Conservation (phyloP, 2,329 filamentous ascomycete species). For the Talaromyces funiculosus region DNA sequence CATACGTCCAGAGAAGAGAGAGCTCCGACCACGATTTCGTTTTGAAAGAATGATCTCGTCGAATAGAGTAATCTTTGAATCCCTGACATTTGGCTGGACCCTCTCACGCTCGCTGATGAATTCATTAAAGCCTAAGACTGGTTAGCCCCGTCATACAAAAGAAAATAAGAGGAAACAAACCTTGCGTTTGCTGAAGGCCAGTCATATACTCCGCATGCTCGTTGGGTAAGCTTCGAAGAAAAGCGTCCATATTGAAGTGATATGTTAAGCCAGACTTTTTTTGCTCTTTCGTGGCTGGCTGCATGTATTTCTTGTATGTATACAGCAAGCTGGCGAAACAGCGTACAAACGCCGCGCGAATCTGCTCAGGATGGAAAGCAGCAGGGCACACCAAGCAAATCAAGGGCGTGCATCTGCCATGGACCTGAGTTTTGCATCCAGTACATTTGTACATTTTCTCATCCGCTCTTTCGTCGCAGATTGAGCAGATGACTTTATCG, state of each 20-base stretch:
- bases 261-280: constrained; percentile 59
- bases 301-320: constrained; percentile 61
- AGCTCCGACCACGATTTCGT: constrained; percentile 55
- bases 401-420: constrained; percentile 54
- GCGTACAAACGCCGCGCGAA: constrained; percentile 62
- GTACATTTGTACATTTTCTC: constrained; percentile 49
- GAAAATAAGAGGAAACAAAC: constrained; percentile 25
- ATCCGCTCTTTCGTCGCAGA: constrained; percentile 54
- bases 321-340: constrained; percentile 65
- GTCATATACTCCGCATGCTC: constrained; percentile 61
- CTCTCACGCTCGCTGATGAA: constrained; percentile 60
- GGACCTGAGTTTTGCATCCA: constrained; percentile 48
- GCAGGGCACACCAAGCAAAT: constrained; percentile 62
- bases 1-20: constrained; percentile 48
- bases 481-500: constrained; percentile 40
- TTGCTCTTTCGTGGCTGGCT: constrained; percentile 54
- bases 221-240: constrained; percentile 57
- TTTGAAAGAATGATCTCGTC: constrained; percentile 62
- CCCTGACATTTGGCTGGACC: constrained; percentile 45
- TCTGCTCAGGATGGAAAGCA: constrained; percentile 61
- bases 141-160: neutral
- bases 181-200: constrained; percentile 60
- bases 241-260: constrained; percentile 62
- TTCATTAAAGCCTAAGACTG: constrained; percentile 51
- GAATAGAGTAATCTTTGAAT: constrained; percentile 55